Percentiles rank a stretch among this genome's conserved stretches.
Conservation (phyloP, 192 early-diverging fungal species). For the Dissophora globulifera region DNA sequence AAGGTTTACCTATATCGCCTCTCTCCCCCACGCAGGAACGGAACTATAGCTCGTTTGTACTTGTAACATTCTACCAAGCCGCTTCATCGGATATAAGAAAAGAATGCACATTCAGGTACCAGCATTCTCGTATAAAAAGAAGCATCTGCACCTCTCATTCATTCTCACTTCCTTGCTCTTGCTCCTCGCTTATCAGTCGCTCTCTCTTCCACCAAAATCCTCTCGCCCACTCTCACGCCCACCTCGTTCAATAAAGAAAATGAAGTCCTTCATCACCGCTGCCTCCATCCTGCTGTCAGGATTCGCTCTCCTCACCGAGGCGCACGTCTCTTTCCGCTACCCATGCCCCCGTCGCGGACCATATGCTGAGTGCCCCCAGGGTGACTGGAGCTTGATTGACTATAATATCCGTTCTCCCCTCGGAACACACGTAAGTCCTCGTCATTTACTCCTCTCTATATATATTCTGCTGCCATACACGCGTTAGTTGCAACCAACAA, state of each 20-base stretch:
- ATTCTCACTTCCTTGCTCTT: too few relatives aligned
- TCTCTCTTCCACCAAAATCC: background rate
- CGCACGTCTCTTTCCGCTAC: constrained; percentile 46
- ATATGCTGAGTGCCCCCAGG: constrained; percentile 41
- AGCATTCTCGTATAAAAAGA: too few relatives aligned
- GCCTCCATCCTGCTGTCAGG: constrained; percentile 24
- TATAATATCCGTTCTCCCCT: constrained; percentile 40
- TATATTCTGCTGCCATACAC: background rate
- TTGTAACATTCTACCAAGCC: too few relatives aligned
- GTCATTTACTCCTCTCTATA: background rate
- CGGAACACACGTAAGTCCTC: constrained; percentile 28
- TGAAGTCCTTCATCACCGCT: constrained; percentile 40
- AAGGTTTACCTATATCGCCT: too few relatives aligned
- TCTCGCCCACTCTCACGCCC: background rate
- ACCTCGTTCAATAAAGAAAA: background rate
- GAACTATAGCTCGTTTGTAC: too few relatives aligned
- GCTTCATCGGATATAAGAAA: too few relatives aligned
- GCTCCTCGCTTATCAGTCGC: background rate
- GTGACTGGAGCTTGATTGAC: constrained; percentile 36
- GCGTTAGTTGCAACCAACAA: background rate
- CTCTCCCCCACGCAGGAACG: too few relatives aligned
- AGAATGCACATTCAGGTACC: too few relatives aligned
- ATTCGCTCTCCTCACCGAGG: constrained; percentile 33
- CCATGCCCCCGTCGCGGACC: constrained; percentile 47
- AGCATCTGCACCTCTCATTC: too few relatives aligned